Conservation (phyloP, 2,329 filamentous ascomycete species). For the Aspergillus sp. region DNA sequence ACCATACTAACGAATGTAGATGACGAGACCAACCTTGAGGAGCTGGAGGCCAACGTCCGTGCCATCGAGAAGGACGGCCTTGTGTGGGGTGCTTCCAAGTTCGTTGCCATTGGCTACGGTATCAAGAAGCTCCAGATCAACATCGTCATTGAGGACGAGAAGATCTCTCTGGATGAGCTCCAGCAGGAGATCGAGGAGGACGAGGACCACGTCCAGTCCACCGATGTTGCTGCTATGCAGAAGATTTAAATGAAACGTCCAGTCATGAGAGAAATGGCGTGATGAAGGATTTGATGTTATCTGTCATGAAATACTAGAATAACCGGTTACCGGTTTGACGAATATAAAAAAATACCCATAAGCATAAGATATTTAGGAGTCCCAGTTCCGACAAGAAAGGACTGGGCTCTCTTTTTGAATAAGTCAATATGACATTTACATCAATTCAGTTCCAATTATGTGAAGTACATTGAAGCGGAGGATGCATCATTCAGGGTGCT, state of each 20-base stretch:
- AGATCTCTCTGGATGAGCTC: slow-evolving; percentile 83
- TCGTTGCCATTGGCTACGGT: slow-evolving; percentile 89
- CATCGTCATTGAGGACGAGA: slow-evolving; percentile 95
- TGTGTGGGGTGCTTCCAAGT: slow-evolving; percentile 89
- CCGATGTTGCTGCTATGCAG: slow-evolving; percentile 86
- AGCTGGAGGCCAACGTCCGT: slow-evolving; percentile 77
- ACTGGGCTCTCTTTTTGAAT: too few relatives aligned
- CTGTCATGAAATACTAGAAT: slow-evolving; percentile 37
- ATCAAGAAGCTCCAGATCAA: slow-evolving; percentile 99
- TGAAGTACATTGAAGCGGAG: too few relatives aligned
- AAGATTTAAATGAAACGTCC: slow-evolving; percentile 66
- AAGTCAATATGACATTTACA: too few relatives aligned
- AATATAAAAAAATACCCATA: slow-evolving; percentile 26
- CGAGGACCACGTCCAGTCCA: slow-evolving; percentile 95
- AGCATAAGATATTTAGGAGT: too few relatives aligned
- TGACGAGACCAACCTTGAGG: slow-evolving; percentile 89
- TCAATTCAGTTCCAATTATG: too few relatives aligned
- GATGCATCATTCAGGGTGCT: too few relatives aligned
- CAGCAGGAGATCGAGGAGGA: slow-evolving; percentile 80
- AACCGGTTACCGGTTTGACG: slow-evolving; percentile 27
- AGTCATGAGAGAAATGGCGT: slow-evolving; percentile 32
- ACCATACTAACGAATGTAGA: slow-evolving; percentile 49
- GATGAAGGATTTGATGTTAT: slow-evolving; percentile 38
- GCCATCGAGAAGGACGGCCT: slow-evolving; percentile 88
- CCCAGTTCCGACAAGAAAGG: too few relatives aligned